Evolutionary conservation across 768 basidiomycete species (phyloP), one percentile per base, ranked within the genome.

Genomic region (Macrolepiota dolichaula): DNA sequence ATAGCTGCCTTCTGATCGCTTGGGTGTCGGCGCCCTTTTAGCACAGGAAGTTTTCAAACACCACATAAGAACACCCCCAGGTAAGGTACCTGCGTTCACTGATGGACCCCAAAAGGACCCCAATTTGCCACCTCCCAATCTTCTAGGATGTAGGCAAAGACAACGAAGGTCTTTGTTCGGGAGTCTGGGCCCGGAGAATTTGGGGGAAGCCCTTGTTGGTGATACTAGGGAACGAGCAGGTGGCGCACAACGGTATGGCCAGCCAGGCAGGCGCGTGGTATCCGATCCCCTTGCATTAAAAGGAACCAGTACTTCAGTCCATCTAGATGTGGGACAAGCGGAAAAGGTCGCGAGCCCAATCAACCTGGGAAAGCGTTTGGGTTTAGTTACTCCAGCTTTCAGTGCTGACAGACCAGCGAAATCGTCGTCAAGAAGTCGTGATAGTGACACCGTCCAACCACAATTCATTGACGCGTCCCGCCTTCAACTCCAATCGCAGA

Each of bases 251-350:
- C 19, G 40, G 40, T 46, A 37, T 22, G n/a, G 9, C 25, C 40
- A 25, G 37, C 37, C 57, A n/a, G 22, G 38, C 22, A 59, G 51
- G 27, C 57, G 57, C 6, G 29, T 59, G 12, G 57, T 59, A 32
- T 59, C 57, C 10, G 57, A 59, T 29, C 57, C 57, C 5, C 12
- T 58, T n/a, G 6, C 47, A 22, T 13, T 15, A 11, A 17, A 32
- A 12, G 24, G 19, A 51, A 49, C 32, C 11, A 38, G 15, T 9
- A 19, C 3, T 22, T 29, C 6, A 35, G n/a, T 29, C 11, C 12
- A 12, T 15, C 55, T 27, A 11, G 42, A 25, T 22, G 52, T 24
- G 15, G 35, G 24, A 19, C 11, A 7, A 7, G 2, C 24, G 29
- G 10, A 19, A 22, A 24, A 24, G 15, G 24, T 22, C 38, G 19